These are phyloP conservation scores for Angomonas deanei DNA, from an alignment of 208 protist species.

Conservation along the genomic window DNA sequence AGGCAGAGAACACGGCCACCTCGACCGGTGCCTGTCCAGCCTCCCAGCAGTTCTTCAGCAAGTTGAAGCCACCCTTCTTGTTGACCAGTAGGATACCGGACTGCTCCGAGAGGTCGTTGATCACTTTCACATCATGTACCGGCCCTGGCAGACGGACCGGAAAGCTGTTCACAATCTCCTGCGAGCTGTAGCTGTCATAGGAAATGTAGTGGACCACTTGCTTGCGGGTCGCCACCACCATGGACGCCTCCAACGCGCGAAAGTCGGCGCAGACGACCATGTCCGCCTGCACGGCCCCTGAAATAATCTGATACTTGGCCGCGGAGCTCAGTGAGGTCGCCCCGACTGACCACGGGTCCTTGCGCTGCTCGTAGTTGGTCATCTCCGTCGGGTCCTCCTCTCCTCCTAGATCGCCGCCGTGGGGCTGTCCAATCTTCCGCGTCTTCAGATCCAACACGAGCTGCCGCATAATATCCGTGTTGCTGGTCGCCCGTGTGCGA, in stretches of 20 bases:
- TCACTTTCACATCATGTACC: slow-evolving; percentile 63
- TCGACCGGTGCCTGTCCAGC: slow-evolving; percentile 42
- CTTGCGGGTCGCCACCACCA: slow-evolving; percentile 68
- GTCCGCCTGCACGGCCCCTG: slow-evolving; percentile 43
- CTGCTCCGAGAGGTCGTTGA: slow-evolving; percentile 86
- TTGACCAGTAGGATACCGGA: slow-evolving; percentile 74
- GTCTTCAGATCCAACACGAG: slow-evolving; percentile 75
- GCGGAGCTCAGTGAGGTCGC: not conserved
- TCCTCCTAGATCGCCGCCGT: not conserved
- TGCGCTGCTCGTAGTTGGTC: not conserved
- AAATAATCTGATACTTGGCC: slow-evolving; percentile 54
- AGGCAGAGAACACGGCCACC: slow-evolving; percentile 76
- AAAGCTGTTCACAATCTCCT: slow-evolving; percentile 59
- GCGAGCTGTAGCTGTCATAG: slow-evolving; percentile 72
- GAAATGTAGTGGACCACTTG: slow-evolving; percentile 64
- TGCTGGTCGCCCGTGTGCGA: slow-evolving; percentile 61
- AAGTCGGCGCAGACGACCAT: slow-evolving; percentile 61
- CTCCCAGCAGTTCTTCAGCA: slow-evolving; percentile 67
- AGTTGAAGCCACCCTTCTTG: slow-evolving; percentile 65
- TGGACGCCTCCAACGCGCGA: slow-evolving; percentile 62
- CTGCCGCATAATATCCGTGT: slow-evolving; percentile 76
- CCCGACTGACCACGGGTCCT: slow-evolving; percentile 5
- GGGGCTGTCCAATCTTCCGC: slow-evolving; percentile 23
- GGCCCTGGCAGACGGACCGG: slow-evolving; percentile 43
- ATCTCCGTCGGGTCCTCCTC: not conserved